These are phyloP conservation scores for Xylaria sp. DNA, from an alignment of 2,329 filamentous ascomycete genomes.

Conservation along the genomic window DNA sequence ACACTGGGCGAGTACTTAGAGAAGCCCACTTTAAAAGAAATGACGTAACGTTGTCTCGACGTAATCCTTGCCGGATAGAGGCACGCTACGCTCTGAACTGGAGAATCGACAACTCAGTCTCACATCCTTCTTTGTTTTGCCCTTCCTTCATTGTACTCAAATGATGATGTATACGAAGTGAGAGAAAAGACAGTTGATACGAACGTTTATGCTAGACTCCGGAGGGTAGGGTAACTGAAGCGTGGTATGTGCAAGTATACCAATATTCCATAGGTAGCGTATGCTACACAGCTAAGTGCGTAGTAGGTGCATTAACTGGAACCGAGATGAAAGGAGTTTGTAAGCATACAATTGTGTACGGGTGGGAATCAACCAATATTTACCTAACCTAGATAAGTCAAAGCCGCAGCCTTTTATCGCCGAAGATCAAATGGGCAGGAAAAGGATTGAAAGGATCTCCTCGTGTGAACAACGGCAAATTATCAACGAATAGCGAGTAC, in stretches of 20 bases:
- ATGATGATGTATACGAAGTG: background rate
- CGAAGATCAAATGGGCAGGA: constrained; percentile 2
- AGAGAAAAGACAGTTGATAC: background rate
- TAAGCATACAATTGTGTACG: background rate
- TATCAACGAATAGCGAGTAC: constrained; percentile 18
- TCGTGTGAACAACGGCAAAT: constrained; percentile 26
- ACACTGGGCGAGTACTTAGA: constrained; percentile 44
- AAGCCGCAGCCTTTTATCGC: background rate
- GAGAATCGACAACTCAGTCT: constrained; percentile 19
- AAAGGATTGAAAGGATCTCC: constrained; percentile 24
- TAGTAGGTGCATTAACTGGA: constrained; percentile 1
- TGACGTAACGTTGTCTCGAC: constrained; percentile 48
- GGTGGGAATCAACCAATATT: background rate
- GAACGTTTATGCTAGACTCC: background rate
- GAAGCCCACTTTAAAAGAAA: constrained; percentile 37
- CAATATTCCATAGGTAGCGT: background rate
- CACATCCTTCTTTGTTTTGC: constrained; percentile 15
- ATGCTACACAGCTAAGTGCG: background rate
- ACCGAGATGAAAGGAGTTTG: constrained; percentile 1
- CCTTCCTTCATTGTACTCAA: background rate
- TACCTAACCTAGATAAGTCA: background rate
- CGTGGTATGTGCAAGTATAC: background rate
- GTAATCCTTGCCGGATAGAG: constrained; percentile 29
- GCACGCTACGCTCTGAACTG: constrained; percentile 19
- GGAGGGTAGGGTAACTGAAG: background rate